These are phyloP conservation scores for Penicillium sp. DNA, from an alignment of 2,329 filamentous ascomycete species.

Conservation along the genomic window DNA sequence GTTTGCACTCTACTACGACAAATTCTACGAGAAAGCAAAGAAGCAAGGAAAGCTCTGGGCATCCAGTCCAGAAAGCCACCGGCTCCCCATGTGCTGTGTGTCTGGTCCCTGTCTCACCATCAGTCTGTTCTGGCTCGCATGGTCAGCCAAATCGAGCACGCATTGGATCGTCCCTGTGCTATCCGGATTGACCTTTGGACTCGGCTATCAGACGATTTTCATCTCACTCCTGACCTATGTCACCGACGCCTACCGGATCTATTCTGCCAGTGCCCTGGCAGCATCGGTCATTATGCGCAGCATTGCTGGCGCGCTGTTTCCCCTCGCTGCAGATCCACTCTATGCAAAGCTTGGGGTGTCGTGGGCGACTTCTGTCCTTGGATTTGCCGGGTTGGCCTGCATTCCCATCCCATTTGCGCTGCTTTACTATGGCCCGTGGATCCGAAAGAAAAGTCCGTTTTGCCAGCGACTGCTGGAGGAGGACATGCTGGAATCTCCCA, in stretches of 20 bases:
- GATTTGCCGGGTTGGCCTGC: constrained; percentile 39
- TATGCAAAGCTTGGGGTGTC: constrained; percentile 39
- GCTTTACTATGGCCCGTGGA: constrained; percentile 26
- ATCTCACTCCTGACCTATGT: constrained; percentile 64
- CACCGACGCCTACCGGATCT: constrained; percentile 66
- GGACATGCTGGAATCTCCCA: constrained; percentile 15
- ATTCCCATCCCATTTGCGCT: constrained; percentile 44
- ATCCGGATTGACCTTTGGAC: constrained; percentile 60
- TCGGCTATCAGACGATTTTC: constrained; percentile 62
- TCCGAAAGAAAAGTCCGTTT: constrained; percentile 31
- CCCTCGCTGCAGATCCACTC: constrained; percentile 47
- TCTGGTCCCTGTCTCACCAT: constrained; percentile 63
- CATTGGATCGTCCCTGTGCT: constrained; percentile 58
- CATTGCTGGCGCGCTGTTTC: constrained; percentile 55
- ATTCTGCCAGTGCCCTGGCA: constrained; percentile 57
- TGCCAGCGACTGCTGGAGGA: constrained; percentile 30
- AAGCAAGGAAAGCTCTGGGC: constrained; percentile 56
- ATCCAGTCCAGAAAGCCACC: constrained; percentile 56
- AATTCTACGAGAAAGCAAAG: constrained; percentile 54
- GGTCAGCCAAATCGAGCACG: constrained; percentile 50
- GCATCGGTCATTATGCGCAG: constrained; percentile 52
- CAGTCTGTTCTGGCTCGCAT: constrained; percentile 57
- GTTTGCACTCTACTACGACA: constrained; percentile 66
- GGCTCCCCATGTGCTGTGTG: constrained; percentile 68
- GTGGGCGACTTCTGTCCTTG: constrained; percentile 44